phyloP scores from a whole-genome alignment of 768 basidiomycete genomes.

The Coprinopsis strossmayeri region DNA sequence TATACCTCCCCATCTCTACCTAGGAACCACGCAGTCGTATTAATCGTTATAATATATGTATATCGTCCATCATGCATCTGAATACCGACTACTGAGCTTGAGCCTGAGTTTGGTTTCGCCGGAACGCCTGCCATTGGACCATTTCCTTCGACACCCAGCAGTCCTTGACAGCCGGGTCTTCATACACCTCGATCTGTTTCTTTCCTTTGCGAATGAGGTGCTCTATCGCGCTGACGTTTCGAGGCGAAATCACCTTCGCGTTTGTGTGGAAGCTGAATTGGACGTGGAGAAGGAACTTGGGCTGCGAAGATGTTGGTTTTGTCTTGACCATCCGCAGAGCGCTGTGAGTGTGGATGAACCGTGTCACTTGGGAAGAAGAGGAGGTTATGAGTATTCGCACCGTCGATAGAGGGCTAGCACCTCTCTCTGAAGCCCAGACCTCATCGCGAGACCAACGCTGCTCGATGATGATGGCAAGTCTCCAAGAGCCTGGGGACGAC shows the following conservation, averaged over 20 bases:
- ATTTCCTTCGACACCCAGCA: constrained; percentile 71
- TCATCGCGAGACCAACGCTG: not conserved
- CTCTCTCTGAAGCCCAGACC: constrained; percentile 44
- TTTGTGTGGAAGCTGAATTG: constrained; percentile 66
- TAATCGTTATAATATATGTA: constrained; percentile 1
- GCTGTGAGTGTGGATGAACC: constrained; percentile 27
- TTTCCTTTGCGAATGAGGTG: constrained; percentile 66
- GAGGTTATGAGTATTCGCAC: constrained; percentile 15
- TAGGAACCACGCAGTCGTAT: not conserved
- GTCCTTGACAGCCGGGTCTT: constrained; percentile 60
- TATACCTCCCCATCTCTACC: not conserved
- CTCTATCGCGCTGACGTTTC: constrained; percentile 65
- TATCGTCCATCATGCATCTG: not conserved
- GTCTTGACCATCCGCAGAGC: constrained; percentile 69
- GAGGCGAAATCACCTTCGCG: constrained; percentile 52
- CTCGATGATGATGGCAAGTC: not conserved
- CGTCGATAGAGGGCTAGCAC: constrained; percentile 44
- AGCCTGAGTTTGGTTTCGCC: not conserved
- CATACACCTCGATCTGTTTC: constrained; percentile 65
- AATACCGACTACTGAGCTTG: not conserved
- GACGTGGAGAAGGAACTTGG: constrained; percentile 62
- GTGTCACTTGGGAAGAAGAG: constrained; percentile 1
- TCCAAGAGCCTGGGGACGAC: too few species aligned
- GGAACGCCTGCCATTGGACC: constrained; percentile 51
- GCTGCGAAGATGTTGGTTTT: constrained; percentile 54